Evolutionary conservation across 176 grass and related monocot species (phyloP).

Genomic region (Panicum miliaceum): DNA sequence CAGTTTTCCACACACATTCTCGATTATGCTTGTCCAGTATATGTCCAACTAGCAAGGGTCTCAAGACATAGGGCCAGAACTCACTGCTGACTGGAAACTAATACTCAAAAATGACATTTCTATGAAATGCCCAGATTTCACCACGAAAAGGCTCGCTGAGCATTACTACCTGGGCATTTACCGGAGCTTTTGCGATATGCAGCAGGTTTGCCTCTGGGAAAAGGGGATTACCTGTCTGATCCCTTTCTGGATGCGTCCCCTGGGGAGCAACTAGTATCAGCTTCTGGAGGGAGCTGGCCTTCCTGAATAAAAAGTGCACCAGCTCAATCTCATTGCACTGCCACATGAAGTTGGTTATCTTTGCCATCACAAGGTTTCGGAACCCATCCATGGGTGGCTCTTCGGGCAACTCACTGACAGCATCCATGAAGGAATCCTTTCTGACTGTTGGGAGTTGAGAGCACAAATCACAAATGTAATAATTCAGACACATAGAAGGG

Average conservation of each 20-base stretch:
- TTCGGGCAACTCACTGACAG: not conserved
- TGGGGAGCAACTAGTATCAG: not conserved
- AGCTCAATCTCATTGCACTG: not conserved
- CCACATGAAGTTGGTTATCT: conserved; percentile 6
- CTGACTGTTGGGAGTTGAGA: not conserved
- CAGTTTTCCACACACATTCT: not conserved
- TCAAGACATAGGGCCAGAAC: not conserved
- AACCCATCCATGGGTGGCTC: not conserved
- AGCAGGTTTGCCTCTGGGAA: not conserved
- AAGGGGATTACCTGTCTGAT: not conserved
- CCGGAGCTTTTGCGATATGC: not conserved
- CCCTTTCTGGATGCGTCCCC: not conserved
- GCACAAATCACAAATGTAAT: not conserved
- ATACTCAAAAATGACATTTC: not conserved
- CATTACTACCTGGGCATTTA: not conserved
- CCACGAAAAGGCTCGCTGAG: not conserved
- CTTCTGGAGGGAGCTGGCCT: not conserved
- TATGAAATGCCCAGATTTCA: not conserved
- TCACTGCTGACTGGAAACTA: not conserved
- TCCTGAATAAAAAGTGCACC: not conserved
- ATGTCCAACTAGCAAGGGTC: not conserved
- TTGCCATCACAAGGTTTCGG: not conserved
- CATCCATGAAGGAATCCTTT: not conserved
- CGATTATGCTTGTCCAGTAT: not conserved
- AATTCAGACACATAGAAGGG: not conserved